These are phyloP conservation scores for Phytophthora kernoviae DNA, from an alignment of 352 stramenopile species.

Conservation along the genomic window DNA sequence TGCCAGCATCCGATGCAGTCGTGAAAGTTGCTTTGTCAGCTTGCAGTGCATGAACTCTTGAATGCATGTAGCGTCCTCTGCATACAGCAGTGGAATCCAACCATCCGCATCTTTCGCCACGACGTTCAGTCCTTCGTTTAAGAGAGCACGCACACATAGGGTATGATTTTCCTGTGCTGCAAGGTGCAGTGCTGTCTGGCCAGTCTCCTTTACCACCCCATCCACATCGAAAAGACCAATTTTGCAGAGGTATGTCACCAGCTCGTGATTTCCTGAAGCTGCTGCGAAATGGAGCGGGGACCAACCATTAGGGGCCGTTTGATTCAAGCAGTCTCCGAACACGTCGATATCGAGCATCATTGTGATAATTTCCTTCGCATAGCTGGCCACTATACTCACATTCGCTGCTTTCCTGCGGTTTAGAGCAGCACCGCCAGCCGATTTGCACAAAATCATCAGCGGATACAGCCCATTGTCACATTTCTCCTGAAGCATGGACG, in stretches of 20 bases:
- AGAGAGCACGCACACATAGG: conserved; percentile 43
- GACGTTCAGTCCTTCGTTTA: conserved; percentile 41
- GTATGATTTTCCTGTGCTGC: conserved; percentile 40
- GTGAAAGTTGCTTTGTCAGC: conserved; percentile 58
- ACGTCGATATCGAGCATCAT: conserved; percentile 67
- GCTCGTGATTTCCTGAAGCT: conserved; percentile 50
- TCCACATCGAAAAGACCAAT: conserved; percentile 43
- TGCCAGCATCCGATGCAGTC: conserved; percentile 51
- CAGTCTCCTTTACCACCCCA: conserved; percentile 37
- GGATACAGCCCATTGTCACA: conserved; percentile 43
- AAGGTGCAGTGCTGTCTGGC: conserved; percentile 66
- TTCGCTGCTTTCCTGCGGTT: not conserved
- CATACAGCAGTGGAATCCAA: conserved; percentile 58
- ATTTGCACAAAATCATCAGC: conserved; percentile 58
- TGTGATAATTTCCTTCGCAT: conserved; percentile 40
- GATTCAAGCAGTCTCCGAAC: conserved; percentile 54
- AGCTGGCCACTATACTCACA: conserved; percentile 20
- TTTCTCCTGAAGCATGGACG: conserved; percentile 42
- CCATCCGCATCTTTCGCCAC: conserved; percentile 49
- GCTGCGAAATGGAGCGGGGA: conserved; percentile 58
- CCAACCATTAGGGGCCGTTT: conserved; percentile 49
- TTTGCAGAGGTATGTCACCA: conserved; percentile 44
- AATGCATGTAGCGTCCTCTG: conserved; percentile 26
- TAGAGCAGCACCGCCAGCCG: conserved; percentile 9
- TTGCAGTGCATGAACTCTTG: conserved; percentile 67